Base-by-base conservation (phyloP, 2,329 filamentous ascomycete species). In the Xylaria sp. region DNA sequence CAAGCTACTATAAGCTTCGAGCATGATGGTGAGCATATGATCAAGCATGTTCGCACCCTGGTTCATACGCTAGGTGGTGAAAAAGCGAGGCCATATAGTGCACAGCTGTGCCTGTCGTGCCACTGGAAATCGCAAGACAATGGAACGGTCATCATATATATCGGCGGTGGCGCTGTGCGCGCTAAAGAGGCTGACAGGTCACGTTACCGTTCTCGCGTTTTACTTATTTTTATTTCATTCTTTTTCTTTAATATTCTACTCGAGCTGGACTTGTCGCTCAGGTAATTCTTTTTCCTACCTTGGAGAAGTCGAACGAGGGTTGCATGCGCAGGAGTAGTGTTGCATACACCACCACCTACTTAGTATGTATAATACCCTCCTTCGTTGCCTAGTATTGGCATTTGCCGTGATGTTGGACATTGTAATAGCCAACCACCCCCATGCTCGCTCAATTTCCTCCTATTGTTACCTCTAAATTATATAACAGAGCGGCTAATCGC, bases 301-400 rank as follows among this genome's bases (percentile, higher is more conserved):
- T 21, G 40, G 42, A 35, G 25, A 47, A 65, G 63, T 70, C 68
- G 68, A 65, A 70, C 69, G 66, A 68, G 66, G 63, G 69, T 64
- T 71, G 66, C 69, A 69, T 71, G 58, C 10, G 40, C 51, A 29
- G 60, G 66, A 60, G 65, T 58, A 29, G 55, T 44, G 63, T 70
- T 54, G 65, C 62, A 68, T 68, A 59, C 59, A 42, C 53, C 59
- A 9, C 66, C 35, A n/a, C 27, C 51, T 63, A 55, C n/a, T n/a
- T n/a, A n/a, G n/a, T n/a, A n/a, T n/a, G n/a, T n/a, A n/a, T n/a
- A n/a, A n/a, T n/a, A n/a, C 47, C 44, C 65, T 58, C 54, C 51
- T 58, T 51, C 47, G 27, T 51, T 60, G 59, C 57, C 51, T 51
- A 65, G 60, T 62, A 62, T 65, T 54, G 65, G 25, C 53, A 63